These are phyloP conservation scores for Spinacia oleracea DNA, from an alignment of 179 eudicot genomes.

Conservation along the genomic window DNA sequence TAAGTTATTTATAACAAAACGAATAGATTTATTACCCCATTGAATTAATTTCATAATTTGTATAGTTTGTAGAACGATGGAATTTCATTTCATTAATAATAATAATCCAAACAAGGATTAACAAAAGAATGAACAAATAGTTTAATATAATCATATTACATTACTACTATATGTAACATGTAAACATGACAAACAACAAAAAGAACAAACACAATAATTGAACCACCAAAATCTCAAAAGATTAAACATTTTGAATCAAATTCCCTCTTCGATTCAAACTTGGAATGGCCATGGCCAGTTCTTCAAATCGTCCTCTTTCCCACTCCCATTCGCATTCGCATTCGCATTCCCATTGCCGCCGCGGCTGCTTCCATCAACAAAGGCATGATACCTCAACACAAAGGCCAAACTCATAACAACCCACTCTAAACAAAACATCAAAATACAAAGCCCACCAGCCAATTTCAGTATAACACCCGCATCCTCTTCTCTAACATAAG, in stretches of 20 bases:
- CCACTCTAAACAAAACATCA: conserved; percentile 73
- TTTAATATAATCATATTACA: not conserved
- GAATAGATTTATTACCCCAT: too few relatives aligned
- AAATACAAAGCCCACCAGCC: conserved; percentile 60
- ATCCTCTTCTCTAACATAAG: conserved; percentile 65
- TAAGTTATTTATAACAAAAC: too few relatives aligned
- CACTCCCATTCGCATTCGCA: conserved; percentile 15
- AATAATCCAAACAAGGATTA: conserved; percentile 11
- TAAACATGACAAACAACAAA: too few relatives aligned
- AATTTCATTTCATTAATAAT: conserved; percentile 3
- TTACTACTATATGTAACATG: not conserved
- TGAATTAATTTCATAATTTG: too few relatives aligned
- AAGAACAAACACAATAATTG: not conserved
- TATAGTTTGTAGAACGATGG: not conserved
- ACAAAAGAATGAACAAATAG: conserved; percentile 20
- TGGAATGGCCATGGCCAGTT: conserved; percentile 61
- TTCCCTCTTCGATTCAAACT: conserved; percentile 17
- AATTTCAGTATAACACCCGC: conserved; percentile 59
- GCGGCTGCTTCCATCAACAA: conserved; percentile 29
- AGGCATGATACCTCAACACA: conserved; percentile 46
- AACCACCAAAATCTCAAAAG: not conserved
- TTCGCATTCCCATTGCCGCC: too few relatives aligned
- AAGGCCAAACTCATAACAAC: conserved; percentile 60
- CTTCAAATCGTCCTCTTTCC: conserved; percentile 51
- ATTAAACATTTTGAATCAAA: not conserved